A percentile compares a stretch with the other conserved stretches of the same genome.
phyloP scores from a whole-genome alignment of 768 basidiomycete genomes.

The Pisolithus orientalis region DNA sequence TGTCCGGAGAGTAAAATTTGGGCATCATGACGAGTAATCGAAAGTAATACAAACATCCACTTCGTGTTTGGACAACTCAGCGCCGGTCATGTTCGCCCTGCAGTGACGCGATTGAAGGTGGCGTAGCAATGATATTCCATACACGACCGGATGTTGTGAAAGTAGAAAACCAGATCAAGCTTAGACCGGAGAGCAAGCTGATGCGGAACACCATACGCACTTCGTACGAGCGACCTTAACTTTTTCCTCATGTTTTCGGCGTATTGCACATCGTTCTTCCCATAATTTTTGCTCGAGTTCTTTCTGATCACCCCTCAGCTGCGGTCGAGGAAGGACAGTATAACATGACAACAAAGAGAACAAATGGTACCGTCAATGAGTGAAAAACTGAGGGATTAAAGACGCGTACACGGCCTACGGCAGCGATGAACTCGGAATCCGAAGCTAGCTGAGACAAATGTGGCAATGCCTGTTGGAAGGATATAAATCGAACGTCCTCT shows the following conservation, averaged over 20 bases:
- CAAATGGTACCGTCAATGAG: neutral
- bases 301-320: conserved; percentile 73
- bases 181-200: neutral
- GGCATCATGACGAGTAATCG: neutral
- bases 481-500: conserved; percentile 40
- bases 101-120: neutral
- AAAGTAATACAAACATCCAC: conserved; percentile 23
- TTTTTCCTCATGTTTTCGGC: conserved; percentile 63
- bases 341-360: neutral
- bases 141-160: neutral
- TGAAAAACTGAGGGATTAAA: neutral
- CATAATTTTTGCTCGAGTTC: conserved; percentile 61
- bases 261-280: conserved; percentile 59
- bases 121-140: too few relatives aligned
- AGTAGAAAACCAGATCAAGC: neutral
- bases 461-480: conserved; percentile 69
- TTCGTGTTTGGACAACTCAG: conserved; percentile 62
- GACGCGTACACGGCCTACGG: conserved; percentile 46
- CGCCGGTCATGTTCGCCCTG: conserved; percentile 66
- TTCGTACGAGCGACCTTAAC: conserved; percentile 62
- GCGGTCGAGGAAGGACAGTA: conserved; percentile 3
- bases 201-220: conserved; percentile 32
- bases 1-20: conserved; percentile 21
- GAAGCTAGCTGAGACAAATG: conserved; percentile 54
- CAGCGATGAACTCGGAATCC: conserved; percentile 43